Evolutionary conservation across 2,329 filamentous ascomycete genomes (phyloP).

Genomic region (Beauveria caledonica): DNA sequence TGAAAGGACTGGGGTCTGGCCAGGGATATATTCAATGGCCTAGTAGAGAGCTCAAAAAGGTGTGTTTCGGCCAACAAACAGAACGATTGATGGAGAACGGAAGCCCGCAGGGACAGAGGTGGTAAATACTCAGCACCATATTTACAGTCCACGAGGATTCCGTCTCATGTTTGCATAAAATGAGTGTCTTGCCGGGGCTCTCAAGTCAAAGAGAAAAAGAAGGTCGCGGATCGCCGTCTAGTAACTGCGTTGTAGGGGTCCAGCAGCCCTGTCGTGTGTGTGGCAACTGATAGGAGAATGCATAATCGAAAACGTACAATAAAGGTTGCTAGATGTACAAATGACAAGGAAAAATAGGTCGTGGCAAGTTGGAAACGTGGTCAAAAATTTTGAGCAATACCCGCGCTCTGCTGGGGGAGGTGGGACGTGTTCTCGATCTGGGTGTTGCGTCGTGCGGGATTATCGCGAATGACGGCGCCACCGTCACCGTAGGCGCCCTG

Average conservation of each 20-base stretch:
- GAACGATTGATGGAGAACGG: background rate
- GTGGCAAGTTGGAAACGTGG: background rate
- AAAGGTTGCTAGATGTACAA: background rate
- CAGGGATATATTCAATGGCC: background rate
- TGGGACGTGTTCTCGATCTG: slow-evolving; percentile 86
- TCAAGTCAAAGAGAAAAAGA: background rate
- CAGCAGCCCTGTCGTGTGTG: background rate
- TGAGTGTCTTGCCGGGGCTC: background rate
- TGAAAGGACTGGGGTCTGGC: background rate
- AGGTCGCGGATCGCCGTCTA: background rate
- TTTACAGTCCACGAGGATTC: background rate
- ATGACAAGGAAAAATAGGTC: slow-evolving; percentile 13
- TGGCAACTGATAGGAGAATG: background rate
- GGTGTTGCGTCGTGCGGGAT: slow-evolving; percentile 85
- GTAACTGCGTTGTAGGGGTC: background rate
- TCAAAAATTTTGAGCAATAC: slow-evolving; percentile 96
- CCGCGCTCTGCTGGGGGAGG: slow-evolving; percentile 85
- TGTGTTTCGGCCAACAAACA: background rate
- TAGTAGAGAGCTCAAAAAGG: background rate
- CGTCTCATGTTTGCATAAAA: background rate
- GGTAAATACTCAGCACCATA: background rate
- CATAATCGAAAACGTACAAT: background rate
- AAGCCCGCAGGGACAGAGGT: background rate
- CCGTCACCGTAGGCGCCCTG: slow-evolving; percentile 45
- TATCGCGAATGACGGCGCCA: slow-evolving; percentile 74